phyloP scores from a whole-genome alignment of 2,329 filamentous ascomycete genomes.

The Chaetomiaceae sp. region DNA sequence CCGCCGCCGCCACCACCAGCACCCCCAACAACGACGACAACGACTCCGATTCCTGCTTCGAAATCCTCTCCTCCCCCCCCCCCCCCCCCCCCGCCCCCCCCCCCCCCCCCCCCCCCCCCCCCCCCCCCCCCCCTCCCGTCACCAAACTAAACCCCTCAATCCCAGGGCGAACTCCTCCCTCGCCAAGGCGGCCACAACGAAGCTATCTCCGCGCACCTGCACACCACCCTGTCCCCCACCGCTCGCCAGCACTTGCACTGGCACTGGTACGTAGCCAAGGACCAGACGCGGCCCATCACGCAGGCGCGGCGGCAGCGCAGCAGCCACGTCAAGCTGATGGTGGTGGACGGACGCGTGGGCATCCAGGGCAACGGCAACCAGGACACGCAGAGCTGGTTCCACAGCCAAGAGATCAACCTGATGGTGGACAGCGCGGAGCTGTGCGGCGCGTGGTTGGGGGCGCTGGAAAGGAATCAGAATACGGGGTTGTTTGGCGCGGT shows the following conservation, averaged over 20 bases:
- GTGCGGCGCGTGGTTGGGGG: slow-evolving; percentile 58
- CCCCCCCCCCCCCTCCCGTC: background rate
- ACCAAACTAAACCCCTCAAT: too few relatives aligned
- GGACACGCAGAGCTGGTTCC: slow-evolving; percentile 74
- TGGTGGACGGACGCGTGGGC: slow-evolving; percentile 61
- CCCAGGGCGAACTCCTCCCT: slow-evolving; percentile 67
- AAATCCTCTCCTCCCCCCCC: background rate
- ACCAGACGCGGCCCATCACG: slow-evolving; percentile 61
- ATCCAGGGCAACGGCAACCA: slow-evolving; percentile 74
- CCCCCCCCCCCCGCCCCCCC: background rate
- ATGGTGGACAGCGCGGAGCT: slow-evolving; percentile 61
- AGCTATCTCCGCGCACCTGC: slow-evolving; percentile 40
- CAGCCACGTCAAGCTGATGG: slow-evolving; percentile 74
- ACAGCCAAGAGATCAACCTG: slow-evolving; percentile 71
- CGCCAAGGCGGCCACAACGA: slow-evolving; percentile 25
- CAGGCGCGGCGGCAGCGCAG: slow-evolving; percentile 59
- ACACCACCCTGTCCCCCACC: slow-evolving; percentile 43
- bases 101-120: background rate
- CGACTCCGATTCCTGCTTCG: too few relatives aligned
- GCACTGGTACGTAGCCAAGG: slow-evolving; percentile 67
- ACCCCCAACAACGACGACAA: too few relatives aligned
- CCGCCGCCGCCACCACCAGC: too few relatives aligned
- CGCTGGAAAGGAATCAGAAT: slow-evolving; percentile 51
- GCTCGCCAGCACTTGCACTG: slow-evolving; percentile 50
- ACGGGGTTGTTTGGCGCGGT: slow-evolving; percentile 53